Percentiles rank a stretch among this genome's conserved stretches.
Conservation (phyloP, 2,329 filamentous ascomycete species). For the Emergomyces pasteurianus region DNA sequence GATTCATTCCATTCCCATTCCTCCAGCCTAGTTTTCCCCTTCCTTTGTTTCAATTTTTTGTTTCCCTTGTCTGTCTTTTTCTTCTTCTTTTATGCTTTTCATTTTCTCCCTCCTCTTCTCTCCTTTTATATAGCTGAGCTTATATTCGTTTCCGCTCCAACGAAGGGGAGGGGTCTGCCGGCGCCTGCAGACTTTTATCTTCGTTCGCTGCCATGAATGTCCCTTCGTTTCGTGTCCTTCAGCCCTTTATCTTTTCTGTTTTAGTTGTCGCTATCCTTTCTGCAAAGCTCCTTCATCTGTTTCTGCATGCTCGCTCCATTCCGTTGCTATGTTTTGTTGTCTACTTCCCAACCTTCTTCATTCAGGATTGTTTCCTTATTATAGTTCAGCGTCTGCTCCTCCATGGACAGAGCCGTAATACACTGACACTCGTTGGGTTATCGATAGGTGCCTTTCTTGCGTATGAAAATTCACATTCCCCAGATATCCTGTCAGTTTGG, state of each 20-base stretch:
- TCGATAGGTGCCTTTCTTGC: slow-evolving; percentile 11
- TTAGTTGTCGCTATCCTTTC: slow-evolving; percentile 16
- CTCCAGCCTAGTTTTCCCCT: too few relatives aligned
- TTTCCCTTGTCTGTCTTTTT: neutral
- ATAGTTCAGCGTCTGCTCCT: slow-evolving; percentile 14
- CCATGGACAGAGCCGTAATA: slow-evolving; percentile 11
- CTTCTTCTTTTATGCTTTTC: neutral
- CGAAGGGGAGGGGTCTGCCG: slow-evolving; percentile 8
- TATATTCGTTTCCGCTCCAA: neutral
- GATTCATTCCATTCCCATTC: too few relatives aligned
- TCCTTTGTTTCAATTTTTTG: neutral
- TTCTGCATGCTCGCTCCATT: slow-evolving; percentile 17
- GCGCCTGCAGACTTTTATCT: neutral
- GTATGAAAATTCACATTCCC: slow-evolving; percentile 11
- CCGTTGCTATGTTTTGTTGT: slow-evolving; percentile 13
- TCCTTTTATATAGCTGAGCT: neutral
- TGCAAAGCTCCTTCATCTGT: slow-evolving; percentile 19
- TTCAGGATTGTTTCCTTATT: slow-evolving; percentile 17
- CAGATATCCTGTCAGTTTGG: neutral
- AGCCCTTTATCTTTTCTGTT: slow-evolving; percentile 18
- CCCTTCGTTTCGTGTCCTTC: slow-evolving; percentile 13
- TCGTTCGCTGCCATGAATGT: slow-evolving; percentile 13
- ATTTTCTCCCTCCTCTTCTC: neutral
- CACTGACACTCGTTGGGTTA: slow-evolving; percentile 10
- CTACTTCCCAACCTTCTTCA: slow-evolving; percentile 22